phyloP scores from a whole-genome alignment of 306 rosid species.

The Medicago truncatula region DNA sequence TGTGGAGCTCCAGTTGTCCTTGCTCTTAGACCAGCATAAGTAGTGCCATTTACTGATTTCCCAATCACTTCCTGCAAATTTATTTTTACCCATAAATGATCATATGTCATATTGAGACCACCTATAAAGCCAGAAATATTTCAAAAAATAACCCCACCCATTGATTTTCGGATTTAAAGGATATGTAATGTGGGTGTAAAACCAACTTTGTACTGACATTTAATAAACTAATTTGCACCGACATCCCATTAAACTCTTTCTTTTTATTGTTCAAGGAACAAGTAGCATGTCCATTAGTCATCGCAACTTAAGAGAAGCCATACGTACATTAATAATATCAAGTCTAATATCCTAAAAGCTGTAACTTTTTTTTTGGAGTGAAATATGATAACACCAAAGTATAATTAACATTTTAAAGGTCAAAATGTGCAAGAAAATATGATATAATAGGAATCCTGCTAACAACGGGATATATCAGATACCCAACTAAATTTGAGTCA shows the following conservation, averaged over 20 bases:
- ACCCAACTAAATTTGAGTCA: constrained; percentile 19
- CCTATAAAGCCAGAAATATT: background rate
- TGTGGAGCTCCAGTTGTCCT: constrained; percentile 98
- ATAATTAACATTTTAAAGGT: constrained; percentile 12
- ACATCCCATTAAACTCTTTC: background rate
- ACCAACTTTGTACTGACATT: too few species aligned
- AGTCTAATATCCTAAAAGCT: background rate
- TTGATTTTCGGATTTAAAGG: too few species aligned
- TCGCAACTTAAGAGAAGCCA: constrained; percentile 14
- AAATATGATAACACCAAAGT: constrained; percentile 21
- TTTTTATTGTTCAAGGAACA: background rate
- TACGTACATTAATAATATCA: background rate
- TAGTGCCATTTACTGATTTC: constrained; percentile 85
- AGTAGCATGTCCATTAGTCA: background rate
- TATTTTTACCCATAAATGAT: constrained; percentile 27
- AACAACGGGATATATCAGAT: constrained; percentile 8
- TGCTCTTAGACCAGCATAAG: constrained; percentile 93
- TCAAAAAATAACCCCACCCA: background rate
- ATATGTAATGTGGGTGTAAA: too few species aligned
- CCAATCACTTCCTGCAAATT: constrained; percentile 85
- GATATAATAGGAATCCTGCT: background rate
- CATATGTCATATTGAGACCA: constrained; percentile 15
- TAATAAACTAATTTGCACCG: too few species aligned
- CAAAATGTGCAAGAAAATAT: background rate
- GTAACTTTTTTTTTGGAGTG: background rate